phyloP scores from a whole-genome alignment of 2,329 filamentous ascomycete species.

The Plenodomus lindquistii region DNA sequence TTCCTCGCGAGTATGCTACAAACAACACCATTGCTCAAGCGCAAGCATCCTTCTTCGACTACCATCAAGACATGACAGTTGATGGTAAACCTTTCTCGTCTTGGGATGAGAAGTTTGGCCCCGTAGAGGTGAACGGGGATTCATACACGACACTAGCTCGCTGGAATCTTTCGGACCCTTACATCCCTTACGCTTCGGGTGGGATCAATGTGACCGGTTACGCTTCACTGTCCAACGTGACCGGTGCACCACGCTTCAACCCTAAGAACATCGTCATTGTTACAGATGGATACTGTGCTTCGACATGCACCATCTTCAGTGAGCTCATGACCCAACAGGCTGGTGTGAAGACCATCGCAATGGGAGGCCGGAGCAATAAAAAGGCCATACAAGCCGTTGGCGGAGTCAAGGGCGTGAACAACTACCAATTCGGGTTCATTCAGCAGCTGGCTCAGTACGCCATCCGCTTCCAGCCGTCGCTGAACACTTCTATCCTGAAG shows the following conservation, averaged over 20 bases:
- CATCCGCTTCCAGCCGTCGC: conserved; percentile 23
- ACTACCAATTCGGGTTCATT: conserved; percentile 40
- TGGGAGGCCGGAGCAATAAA: conserved; percentile 54
- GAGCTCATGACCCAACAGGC: conserved; percentile 59
- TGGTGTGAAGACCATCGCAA: conserved; percentile 57
- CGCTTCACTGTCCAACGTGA: conserved; percentile 48
- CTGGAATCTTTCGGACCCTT: conserved; percentile 44
- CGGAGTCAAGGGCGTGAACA: conserved; percentile 56
- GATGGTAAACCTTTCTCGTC: conserved; percentile 55
- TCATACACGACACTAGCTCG: conserved; percentile 37
- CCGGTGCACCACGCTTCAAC: conserved; percentile 54
- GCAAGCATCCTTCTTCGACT: conserved; percentile 51
- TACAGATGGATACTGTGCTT: conserved; percentile 63
- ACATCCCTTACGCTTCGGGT: conserved; percentile 32
- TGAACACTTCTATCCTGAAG: conserved; percentile 31
- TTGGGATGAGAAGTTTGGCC: conserved; percentile 50
- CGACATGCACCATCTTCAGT: conserved; percentile 61
- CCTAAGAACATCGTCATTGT: conserved; percentile 57
- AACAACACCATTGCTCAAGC: conserved; percentile 46
- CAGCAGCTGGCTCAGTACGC: conserved; percentile 28
- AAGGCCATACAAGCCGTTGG: conserved; percentile 60
- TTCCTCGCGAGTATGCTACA: conserved; percentile 33
- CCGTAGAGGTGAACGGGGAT: conserved; percentile 46
- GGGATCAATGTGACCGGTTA: conserved; percentile 45
- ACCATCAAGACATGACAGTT: conserved; percentile 52